Conservation (phyloP, 345 rosid genomes). For the Hibiscus trionum region DNA sequence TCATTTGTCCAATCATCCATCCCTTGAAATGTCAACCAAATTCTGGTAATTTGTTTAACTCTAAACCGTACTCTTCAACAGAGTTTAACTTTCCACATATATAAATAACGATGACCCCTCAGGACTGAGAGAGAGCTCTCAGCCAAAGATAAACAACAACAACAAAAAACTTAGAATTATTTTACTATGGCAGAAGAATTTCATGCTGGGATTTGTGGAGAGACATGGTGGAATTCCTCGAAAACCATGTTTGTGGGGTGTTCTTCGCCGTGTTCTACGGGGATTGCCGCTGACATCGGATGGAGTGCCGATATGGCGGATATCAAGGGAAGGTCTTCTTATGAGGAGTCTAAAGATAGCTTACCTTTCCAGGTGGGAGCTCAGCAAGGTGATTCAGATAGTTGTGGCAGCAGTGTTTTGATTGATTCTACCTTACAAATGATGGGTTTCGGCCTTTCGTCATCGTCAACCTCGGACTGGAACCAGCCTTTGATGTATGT, state of each 20-base stretch:
- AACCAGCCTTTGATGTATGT: constrained; percentile 56
- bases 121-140: neutral
- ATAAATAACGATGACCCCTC: constrained; percentile 18
- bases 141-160: neutral
- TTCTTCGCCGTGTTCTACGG: constrained; percentile 36
- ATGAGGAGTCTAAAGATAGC: constrained; percentile 20
- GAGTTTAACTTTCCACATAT: constrained; percentile 18
- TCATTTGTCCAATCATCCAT: constrained; percentile 32
- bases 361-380: constrained; percentile 22
- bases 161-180: neutral
- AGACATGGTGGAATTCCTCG: constrained; percentile 55
- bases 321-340: constrained; percentile 24
- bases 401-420: constrained; percentile 29
- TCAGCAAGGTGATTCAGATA: constrained; percentile 22
- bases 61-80: constrained; percentile 19
- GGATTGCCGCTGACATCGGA: constrained; percentile 23
- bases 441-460: constrained; percentile 32
- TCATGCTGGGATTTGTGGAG: constrained; percentile 49
- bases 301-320: constrained; percentile 30
- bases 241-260: constrained; percentile 30
- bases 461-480: constrained; percentile 30
- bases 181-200: constrained; percentile 67
- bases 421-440: constrained; percentile 41
- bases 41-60: constrained; percentile 26
- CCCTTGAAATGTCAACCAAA: constrained; percentile 43